Conservation (phyloP, 1,284 basidiomycete genomes). For the Naganishia sp. region DNA sequence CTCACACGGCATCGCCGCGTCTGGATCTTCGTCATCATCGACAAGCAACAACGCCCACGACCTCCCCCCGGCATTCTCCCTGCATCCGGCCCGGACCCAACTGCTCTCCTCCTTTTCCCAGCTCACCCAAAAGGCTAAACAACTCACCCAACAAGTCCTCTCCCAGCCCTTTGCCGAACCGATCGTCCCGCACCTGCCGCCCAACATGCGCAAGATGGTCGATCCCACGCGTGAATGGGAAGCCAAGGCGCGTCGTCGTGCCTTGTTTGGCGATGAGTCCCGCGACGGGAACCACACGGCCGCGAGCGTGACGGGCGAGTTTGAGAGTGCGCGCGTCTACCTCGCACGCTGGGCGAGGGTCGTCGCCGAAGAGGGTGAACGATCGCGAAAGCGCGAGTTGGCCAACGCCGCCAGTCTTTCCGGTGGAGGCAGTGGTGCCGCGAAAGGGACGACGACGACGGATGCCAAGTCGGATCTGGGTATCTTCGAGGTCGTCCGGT, state of each 20-base stretch:
- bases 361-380: slow-evolving; percentile 93
- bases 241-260: slow-evolving; percentile 64
- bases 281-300: slow-evolving; percentile 10
- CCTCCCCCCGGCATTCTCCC: slow-evolving; percentile 59
- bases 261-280: slow-evolving; percentile 64
- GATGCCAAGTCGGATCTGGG: slow-evolving; percentile 64
- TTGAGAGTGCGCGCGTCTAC: slow-evolving; percentile 93
- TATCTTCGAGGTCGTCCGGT: slow-evolving; percentile 75
- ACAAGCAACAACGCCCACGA: neutral
- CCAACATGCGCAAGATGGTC: slow-evolving; percentile 82
- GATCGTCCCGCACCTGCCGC: slow-evolving; percentile 88
- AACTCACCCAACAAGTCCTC: slow-evolving; percentile 85
- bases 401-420: slow-evolving; percentile 42
- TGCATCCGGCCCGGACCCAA: slow-evolving; percentile 67
- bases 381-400: slow-evolving; percentile 72
- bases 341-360: slow-evolving; percentile 89
- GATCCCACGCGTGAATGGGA: slow-evolving; percentile 68
- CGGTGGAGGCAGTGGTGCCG: slow-evolving; percentile 9
- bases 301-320: slow-evolving; percentile 62
- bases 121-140: slow-evolving; percentile 81
- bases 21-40: slow-evolving; percentile 1
- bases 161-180: slow-evolving; percentile 92
- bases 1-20: slow-evolving; percentile 8
- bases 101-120: slow-evolving; percentile 83
- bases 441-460: too few relatives aligned